phyloP scores from a whole-genome alignment of 1,284 basidiomycete genomes.

The Macrocystidia cucumis region DNA sequence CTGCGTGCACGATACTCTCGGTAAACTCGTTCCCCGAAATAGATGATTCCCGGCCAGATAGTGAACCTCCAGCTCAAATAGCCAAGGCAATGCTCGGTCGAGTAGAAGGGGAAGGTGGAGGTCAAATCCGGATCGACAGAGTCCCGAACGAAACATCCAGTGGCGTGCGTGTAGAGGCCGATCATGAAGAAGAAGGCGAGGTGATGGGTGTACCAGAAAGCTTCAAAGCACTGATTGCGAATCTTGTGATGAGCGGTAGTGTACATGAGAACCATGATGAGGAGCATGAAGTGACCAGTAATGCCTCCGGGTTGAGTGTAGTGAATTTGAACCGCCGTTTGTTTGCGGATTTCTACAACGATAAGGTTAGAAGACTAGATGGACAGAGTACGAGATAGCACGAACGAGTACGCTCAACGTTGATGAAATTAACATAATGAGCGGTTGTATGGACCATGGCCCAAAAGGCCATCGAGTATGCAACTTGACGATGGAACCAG shows the following conservation, averaged over 20 bases:
- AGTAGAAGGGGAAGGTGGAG: slow-evolving; percentile 74
- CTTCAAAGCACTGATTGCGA: slow-evolving; percentile 82
- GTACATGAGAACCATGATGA: slow-evolving; percentile 85
- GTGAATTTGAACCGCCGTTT: slow-evolving; percentile 74
- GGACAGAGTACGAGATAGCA: slow-evolving; percentile 11
- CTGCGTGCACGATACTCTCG: slow-evolving; percentile 73
- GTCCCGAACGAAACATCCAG: slow-evolving; percentile 89
- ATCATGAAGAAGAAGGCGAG: slow-evolving; percentile 91
- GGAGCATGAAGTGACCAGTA: slow-evolving; percentile 85
- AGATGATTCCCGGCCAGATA: slow-evolving; percentile 82
- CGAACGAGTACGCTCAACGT: slow-evolving; percentile 73
- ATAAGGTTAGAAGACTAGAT: slow-evolving; percentile 4
- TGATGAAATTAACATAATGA: slow-evolving; percentile 89
- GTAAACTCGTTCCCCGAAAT: slow-evolving; percentile 78
- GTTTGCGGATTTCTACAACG: slow-evolving; percentile 62
- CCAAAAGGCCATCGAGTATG: slow-evolving; percentile 87
- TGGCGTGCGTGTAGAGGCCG: slow-evolving; percentile 81
- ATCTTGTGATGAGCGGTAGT: slow-evolving; percentile 79
- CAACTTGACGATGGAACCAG: slow-evolving; percentile 89
- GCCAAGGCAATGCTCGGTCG: slow-evolving; percentile 74
- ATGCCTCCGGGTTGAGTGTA: slow-evolving; percentile 82
- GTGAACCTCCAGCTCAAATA: slow-evolving; percentile 84
- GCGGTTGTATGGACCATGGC: slow-evolving; percentile 82
- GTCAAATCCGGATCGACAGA: slow-evolving; percentile 60
- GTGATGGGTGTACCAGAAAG: slow-evolving; percentile 91